phyloP scores from a whole-genome alignment of 352 stramenopile genomes.

The Globisporangium alternatum region DNA sequence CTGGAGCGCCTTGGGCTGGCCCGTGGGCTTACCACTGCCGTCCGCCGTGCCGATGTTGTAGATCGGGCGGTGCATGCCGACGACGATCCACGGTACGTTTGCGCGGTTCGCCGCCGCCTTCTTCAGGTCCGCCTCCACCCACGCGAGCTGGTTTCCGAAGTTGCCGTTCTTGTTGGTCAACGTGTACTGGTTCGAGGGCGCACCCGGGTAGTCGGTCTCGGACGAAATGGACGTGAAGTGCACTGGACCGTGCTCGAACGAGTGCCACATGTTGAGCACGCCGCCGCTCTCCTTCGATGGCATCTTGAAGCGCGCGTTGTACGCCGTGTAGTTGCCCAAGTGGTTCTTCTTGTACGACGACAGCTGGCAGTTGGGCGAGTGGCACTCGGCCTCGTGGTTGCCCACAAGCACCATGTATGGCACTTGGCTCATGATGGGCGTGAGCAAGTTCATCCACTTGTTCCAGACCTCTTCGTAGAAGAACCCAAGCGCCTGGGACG shows the following conservation, averaged over 20 bases:
- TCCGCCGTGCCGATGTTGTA: not conserved
- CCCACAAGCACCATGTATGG: constrained; percentile 84
- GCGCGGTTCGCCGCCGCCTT: constrained; percentile 39
- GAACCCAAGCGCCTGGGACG: constrained; percentile 38
- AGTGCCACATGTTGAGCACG: constrained; percentile 86
- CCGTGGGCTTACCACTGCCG: not conserved
- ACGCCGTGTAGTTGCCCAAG: constrained; percentile 81
- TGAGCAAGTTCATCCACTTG: constrained; percentile 73
- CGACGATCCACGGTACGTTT: constrained; percentile 47
- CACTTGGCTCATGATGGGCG: constrained; percentile 40
- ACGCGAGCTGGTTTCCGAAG: constrained; percentile 51
- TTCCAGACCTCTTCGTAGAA: constrained; percentile 89
- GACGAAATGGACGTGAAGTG: constrained; percentile 82
- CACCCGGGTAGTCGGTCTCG: constrained; percentile 62
- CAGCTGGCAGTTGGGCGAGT: constrained; percentile 57
- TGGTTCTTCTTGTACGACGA: constrained; percentile 47
- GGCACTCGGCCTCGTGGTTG: constrained; percentile 89
- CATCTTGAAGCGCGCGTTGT: constrained; percentile 87
- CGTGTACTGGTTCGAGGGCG: constrained; percentile 35
- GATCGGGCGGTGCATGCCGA: constrained; percentile 51
- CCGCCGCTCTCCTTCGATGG: constrained; percentile 59
- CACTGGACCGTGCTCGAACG: constrained; percentile 77
- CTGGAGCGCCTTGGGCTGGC: constrained; percentile 23
- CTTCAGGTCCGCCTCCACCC: constrained; percentile 47
- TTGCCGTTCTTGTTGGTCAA: constrained; percentile 29